phyloP scores from a whole-genome alignment of 805 yeast genomes.

The Candida boleticola region DNA sequence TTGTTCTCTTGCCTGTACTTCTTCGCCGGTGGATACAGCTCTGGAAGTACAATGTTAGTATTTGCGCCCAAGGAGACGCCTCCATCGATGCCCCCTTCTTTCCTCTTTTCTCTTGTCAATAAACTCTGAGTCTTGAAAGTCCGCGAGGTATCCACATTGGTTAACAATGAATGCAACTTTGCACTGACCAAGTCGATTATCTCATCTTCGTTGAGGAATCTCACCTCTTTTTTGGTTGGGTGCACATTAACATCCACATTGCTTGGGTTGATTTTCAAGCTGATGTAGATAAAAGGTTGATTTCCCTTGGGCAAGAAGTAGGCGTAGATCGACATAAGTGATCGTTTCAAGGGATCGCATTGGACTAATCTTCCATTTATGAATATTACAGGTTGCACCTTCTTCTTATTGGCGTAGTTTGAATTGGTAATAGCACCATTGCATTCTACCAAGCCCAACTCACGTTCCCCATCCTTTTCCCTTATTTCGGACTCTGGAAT shows the following conservation, averaged over 20 bases:
- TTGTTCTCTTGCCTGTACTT: constrained; percentile 57
- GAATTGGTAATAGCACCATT: constrained; percentile 68
- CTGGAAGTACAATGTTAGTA: constrained; percentile 3
- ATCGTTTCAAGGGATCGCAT: constrained; percentile 76
- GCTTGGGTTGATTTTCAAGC: constrained; percentile 62
- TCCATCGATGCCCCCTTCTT: constrained; percentile 14
- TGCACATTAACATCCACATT: constrained; percentile 92
- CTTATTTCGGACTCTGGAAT: constrained; percentile 24
- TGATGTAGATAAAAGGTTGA: constrained; percentile 73
- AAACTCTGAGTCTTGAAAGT: constrained; percentile 65
- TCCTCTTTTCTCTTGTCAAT: constrained; percentile 17
- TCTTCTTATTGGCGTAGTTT: constrained; percentile 66
- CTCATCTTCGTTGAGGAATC: constrained; percentile 84
- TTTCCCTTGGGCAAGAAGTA: constrained; percentile 72
- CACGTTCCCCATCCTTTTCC: constrained; percentile 6
- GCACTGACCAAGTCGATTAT: constrained; percentile 62
- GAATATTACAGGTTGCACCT: constrained; percentile 70
- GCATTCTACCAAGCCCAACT: constrained; percentile 51
- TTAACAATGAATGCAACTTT: constrained; percentile 48
- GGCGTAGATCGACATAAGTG: constrained; percentile 60
- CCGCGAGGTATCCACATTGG: constrained; percentile 63
- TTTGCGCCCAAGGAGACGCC: neutral
- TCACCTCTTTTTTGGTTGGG: constrained; percentile 91
- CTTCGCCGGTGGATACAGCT: constrained; percentile 14
- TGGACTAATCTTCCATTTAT: constrained; percentile 81